These are phyloP conservation scores for Hericium rajendrae DNA, from an alignment of 768 basidiomycete genomes.

Conservation along the genomic window DNA sequence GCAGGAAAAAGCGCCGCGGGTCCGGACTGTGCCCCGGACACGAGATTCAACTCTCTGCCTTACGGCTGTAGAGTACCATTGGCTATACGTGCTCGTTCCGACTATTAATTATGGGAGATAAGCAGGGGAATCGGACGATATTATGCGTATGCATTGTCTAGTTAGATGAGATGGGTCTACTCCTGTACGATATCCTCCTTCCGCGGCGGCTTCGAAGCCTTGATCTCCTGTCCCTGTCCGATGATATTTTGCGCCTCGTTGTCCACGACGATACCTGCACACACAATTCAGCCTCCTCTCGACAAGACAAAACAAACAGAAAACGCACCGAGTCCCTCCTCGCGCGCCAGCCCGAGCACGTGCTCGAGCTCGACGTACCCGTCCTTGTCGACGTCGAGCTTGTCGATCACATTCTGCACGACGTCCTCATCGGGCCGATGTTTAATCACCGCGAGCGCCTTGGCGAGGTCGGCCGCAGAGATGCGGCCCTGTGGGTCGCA, in stretches of 20 bases:
- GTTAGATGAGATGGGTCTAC: slow-evolving; percentile 3
- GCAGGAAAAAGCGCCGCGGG: no score
- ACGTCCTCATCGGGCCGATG: slow-evolving; percentile 88
- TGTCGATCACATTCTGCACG: slow-evolving; percentile 78
- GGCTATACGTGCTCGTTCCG: no score
- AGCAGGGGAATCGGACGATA: no score
- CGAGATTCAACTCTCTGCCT: no score
- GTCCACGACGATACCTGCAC: slow-evolving; percentile 68
- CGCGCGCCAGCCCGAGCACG: slow-evolving; percentile 78
- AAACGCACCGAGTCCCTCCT: slow-evolving; percentile 70
- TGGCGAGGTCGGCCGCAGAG: slow-evolving; percentile 79
- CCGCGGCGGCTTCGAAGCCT: slow-evolving; percentile 53
- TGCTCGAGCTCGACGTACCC: slow-evolving; percentile 94
- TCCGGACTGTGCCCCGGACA: no score
- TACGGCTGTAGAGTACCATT: no score
- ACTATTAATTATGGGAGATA: no score
- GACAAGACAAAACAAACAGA: background rate
- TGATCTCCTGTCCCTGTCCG: slow-evolving; percentile 75
- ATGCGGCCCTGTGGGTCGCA: slow-evolving; percentile 83
- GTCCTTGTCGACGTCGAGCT: slow-evolving; percentile 93
- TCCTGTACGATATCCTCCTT: slow-evolving; percentile 95
- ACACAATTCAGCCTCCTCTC: background rate
- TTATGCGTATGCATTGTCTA: no score
- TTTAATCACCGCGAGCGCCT: slow-evolving; percentile 87
- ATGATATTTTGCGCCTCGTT: slow-evolving; percentile 78